Base-by-base conservation (phyloP, 2,329 filamentous ascomycete species). In the Ascochyta viciae-villosae region DNA sequence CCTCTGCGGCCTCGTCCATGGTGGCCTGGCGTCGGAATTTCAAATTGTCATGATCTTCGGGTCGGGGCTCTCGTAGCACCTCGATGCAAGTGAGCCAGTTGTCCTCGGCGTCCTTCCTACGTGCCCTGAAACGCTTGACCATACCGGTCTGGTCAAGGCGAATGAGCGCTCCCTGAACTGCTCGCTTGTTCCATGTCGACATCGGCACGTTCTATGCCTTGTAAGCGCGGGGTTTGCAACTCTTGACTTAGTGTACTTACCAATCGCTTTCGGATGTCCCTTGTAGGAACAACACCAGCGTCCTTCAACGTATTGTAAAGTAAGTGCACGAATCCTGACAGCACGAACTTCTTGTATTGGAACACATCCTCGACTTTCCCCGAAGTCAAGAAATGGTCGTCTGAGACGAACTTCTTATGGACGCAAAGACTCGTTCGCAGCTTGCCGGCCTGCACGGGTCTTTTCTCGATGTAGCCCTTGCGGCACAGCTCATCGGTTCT, bases 401-500 rank as follows among this genome's bases (percentile, higher is more conserved):
- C 62, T n/a, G 73, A 70, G 43, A 71, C 65, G 61, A 83, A 87
- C 63, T 78, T 81, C 54, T 78, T 80, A 54, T 87, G 76, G 2
- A 78, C 82, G 26, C 85, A 83, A 6, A 86, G 71, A 68, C 84
- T 87, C 0, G 85, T 87, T 41, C 81, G 80, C 6, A 78, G 72
- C 3, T 80, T 78, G 54, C 78, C 78, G 22, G 64, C 60, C 31
- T 73, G 70, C 2, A 74, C 62, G 22, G 72, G 68, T 16, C 64
- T 68, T 59, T 89, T 89, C 37, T 81, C 78, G 50, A 89, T 87
- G 66, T 88, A 88, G 0, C 86, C 86, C 61, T 84, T 86, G 33
- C 77, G 71, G 6, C 80, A 78, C 35, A 89, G 75, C 3, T 76
- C 72, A 58, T 87, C 83, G 3, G 86, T 89, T 35, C 86, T 78